A percentile compares a stretch with the other conserved stretches of the same genome.
These are phyloP conservation scores for Cercospora sp. DNA, from an alignment of 2,329 filamentous ascomycete genomes.

Conservation along the genomic window DNA sequence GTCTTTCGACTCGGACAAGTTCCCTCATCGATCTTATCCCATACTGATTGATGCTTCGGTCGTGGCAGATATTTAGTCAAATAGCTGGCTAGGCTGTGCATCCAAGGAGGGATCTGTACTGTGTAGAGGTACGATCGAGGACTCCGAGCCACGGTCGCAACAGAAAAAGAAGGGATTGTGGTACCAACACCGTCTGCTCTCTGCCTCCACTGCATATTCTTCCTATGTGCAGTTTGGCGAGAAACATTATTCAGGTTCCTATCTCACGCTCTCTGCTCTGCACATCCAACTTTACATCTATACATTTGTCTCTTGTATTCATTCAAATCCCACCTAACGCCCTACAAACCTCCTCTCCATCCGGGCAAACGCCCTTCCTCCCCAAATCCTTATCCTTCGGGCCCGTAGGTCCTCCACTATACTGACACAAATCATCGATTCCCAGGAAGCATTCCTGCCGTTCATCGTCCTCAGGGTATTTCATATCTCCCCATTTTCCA, in stretches of 20 bases:
- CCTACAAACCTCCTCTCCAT: slow-evolving; percentile 37
- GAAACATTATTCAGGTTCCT: no score
- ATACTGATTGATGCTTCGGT: neutral
- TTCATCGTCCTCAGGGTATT: slow-evolving; percentile 54
- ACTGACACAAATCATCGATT: slow-evolving; percentile 47
- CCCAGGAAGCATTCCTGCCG: slow-evolving; percentile 51
- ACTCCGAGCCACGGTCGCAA: neutral
- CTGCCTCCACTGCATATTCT: no score
- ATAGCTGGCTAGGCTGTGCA: neutral
- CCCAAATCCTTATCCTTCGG: slow-evolving; percentile 61
- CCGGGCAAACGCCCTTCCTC: slow-evolving; percentile 58
- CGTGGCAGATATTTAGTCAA: neutral
- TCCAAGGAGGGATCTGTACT: neutral
- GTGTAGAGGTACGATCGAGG: neutral
- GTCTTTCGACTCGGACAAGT: no score
- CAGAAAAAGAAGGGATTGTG: no score
- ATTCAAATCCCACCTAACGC: neutral
- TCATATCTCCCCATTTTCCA: slow-evolving; percentile 63
- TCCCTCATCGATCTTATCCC: neutral
- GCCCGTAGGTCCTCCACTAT: slow-evolving; percentile 59
- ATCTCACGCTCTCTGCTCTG: neutral
- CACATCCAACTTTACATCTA: no score
- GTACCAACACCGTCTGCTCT: no score
- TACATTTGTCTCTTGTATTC: no score
- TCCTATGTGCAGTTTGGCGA: no score